These are phyloP conservation scores for Astrothelium subdiscretum DNA, from an alignment of 495 filamentous ascomycete genomes.

Conservation along the genomic window DNA sequence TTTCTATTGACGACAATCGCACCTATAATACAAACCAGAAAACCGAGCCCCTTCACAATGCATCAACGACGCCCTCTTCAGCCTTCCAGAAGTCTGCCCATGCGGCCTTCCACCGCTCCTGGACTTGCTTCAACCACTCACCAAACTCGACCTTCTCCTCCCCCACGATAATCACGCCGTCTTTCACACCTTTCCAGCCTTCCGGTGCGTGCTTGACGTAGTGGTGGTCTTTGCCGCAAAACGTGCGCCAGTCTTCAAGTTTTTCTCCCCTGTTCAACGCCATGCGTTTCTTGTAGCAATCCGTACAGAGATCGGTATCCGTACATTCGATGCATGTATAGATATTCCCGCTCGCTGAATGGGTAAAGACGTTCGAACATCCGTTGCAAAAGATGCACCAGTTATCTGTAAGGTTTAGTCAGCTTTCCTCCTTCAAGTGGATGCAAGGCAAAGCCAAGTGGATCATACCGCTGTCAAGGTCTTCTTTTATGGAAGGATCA, in stretches of 20 bases:
- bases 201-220: not conserved
- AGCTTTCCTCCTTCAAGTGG: not conserved
- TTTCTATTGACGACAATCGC: no score
- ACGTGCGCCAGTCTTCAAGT: not conserved
- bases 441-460: not conserved
- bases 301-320: not conserved
- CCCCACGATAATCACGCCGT: not conserved
- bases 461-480: not conserved
- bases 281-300: not conserved
- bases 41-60: no score
- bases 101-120: not conserved
- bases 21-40: no score
- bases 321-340: not conserved
- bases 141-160: not conserved
- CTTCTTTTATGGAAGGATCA: not conserved
- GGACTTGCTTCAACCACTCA: not conserved
- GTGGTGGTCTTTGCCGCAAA: not conserved
- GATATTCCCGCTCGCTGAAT: not conserved
- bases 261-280: not conserved
- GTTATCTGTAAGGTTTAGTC: not conserved
- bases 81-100: not conserved
- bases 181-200: not conserved
- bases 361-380: not conserved
- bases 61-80: not conserved
- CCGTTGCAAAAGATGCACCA: not conserved